These are phyloP conservation scores for Mitragyna speciosa DNA, from an alignment of 257 asterid genomes.

Conservation along the genomic window DNA sequence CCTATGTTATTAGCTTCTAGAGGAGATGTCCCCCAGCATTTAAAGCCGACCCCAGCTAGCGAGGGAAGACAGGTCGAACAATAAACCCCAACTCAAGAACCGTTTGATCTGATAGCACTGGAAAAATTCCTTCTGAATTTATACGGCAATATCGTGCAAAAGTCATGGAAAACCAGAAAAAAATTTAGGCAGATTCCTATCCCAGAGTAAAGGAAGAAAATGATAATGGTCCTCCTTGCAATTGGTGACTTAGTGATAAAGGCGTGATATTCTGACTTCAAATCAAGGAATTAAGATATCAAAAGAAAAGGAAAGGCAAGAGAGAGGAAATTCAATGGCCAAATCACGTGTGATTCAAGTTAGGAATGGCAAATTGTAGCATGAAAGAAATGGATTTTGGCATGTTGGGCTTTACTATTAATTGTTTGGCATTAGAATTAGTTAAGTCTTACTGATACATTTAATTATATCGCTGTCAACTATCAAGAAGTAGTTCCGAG, in stretches of 20 bases:
- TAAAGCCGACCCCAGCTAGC: background rate
- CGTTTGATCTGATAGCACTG: background rate
- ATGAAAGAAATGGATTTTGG: background rate
- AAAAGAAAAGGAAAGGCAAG: background rate
- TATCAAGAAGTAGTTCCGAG: too few relatives aligned
- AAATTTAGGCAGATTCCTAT: background rate
- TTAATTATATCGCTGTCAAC: too few relatives aligned
- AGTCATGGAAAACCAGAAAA: too few relatives aligned
- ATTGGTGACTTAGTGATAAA: background rate
- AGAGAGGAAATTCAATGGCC: background rate
- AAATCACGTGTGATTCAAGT: background rate
- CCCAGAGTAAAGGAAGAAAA: background rate
- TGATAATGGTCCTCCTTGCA: conserved; percentile 5
- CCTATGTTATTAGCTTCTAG: background rate
- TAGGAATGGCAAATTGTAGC: background rate
- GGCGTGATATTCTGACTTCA: background rate
- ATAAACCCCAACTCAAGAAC: background rate
- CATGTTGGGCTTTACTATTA: background rate
- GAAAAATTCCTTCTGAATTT: background rate
- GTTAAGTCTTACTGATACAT: too few relatives aligned
- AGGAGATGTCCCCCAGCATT: background rate
- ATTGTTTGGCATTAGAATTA: too few relatives aligned
- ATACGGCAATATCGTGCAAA: background rate
- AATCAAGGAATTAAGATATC: background rate
- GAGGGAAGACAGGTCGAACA: background rate